phyloP scores from a whole-genome alignment of 352 stramenopile genomes.

The Globisporangium heterothallicum region DNA sequence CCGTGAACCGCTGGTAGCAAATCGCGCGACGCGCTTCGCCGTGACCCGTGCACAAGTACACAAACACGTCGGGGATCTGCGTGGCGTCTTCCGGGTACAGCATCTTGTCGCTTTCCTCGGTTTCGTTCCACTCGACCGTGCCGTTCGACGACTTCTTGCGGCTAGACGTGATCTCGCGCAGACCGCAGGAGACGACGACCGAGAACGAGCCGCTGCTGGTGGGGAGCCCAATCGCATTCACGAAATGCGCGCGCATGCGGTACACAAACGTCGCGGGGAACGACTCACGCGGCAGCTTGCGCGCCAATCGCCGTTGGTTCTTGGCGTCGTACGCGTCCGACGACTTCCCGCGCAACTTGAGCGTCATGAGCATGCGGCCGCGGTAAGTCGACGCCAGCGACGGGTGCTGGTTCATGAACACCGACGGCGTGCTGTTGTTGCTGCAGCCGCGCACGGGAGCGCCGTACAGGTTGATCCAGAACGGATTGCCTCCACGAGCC shows the following conservation, averaged over 20 bases:
- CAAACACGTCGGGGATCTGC: constrained; percentile 79
- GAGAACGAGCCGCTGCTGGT: constrained; percentile 34
- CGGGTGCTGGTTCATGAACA: constrained; percentile 59
- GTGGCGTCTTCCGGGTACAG: constrained; percentile 38
- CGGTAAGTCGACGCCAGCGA: constrained; percentile 67
- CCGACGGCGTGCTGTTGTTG: constrained; percentile 28
- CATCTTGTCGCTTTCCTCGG: constrained; percentile 64
- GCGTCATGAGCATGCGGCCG: constrained; percentile 64
- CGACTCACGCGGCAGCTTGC: constrained; percentile 34
- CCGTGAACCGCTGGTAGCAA: constrained; percentile 69
- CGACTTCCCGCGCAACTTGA: constrained; percentile 46
- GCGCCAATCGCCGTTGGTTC: constrained; percentile 63
- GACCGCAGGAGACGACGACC: constrained; percentile 47
- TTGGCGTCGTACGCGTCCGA: constrained; percentile 58
- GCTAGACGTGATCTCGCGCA: constrained; percentile 44
- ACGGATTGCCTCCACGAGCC: constrained; percentile 28
- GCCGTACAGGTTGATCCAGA: constrained; percentile 76
- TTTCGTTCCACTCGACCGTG: constrained; percentile 77
- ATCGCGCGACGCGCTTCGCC: constrained; percentile 52
- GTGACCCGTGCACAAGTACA: constrained; percentile 72
- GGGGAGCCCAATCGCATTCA: constrained; percentile 54
- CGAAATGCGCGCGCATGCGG: constrained; percentile 62
- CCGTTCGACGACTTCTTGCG: constrained; percentile 57
- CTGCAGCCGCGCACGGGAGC: constrained; percentile 48
- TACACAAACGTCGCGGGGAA: constrained; percentile 56